Percentiles rank a stretch among this genome's conserved stretches.
Conservation (phyloP, 2,329 filamentous ascomycete genomes). For the Diaporthe amygdali region DNA sequence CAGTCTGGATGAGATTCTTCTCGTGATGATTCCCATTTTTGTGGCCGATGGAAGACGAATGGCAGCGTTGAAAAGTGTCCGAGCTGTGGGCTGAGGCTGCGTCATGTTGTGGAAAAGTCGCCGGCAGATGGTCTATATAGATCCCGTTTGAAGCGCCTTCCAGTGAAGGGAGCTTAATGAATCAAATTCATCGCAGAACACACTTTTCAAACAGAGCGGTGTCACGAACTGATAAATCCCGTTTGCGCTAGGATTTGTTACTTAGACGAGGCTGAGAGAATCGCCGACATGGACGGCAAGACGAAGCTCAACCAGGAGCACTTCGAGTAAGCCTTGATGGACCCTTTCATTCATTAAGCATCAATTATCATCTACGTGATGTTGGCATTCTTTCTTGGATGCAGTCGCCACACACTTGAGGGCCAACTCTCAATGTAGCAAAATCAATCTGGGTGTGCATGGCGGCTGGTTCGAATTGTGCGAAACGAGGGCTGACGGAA, state of each 20-base stretch:
- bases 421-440: too few relatives aligned
- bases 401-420: background rate
- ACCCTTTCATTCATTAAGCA: background rate
- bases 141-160: background rate
- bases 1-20: background rate
- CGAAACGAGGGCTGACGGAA: background rate
- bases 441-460: background rate
- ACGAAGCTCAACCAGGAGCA: conserved; percentile 20
- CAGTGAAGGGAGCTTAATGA: background rate
- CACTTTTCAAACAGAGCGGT: background rate
- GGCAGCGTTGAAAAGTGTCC: conserved; percentile 15
- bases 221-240: background rate
- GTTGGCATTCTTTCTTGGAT: too few relatives aligned
- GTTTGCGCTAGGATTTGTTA: background rate
- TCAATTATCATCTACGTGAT: background rate
- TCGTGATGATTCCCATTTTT: background rate
- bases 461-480: background rate
- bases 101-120: conserved; percentile 13
- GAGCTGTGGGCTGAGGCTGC: background rate
- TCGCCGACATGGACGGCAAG: conserved; percentile 13
- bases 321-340: conserved; percentile 17
- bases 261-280: conserved; percentile 4
- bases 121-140: conserved; percentile 15
- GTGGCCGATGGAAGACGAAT: background rate
- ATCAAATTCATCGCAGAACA: background rate